Evolutionary conservation across 305 asterid species (phyloP), one percentile per base, ranked within the genome.

Genomic region (Plantago rigida): DNA sequence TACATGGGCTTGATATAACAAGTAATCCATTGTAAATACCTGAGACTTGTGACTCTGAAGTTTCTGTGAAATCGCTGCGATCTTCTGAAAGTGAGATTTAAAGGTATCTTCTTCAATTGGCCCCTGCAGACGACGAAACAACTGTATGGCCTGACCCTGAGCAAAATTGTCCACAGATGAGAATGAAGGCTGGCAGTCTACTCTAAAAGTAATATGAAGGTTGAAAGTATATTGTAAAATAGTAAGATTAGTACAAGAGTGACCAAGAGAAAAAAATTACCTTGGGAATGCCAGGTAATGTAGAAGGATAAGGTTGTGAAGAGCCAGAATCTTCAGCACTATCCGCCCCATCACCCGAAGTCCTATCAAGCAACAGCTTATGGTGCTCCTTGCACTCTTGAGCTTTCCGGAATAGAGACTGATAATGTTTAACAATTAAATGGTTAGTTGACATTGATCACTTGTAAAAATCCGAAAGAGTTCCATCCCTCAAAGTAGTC

Each of bases 281-380:
- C 87, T 87, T 87, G 50, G 97, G 97, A 72, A 89, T 89, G 69
- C 97, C 97, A 71, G 94, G 95, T 75, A 89, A 82, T 9, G 90
- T 87, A 65, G 95, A 85, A 70, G 82, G 84, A 73, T 89, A 89
- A 66, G 92, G 89, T 63, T 83, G 90, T 17, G 93, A 84, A 64
- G 89, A 83, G 68, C 95, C 93, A 51, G 97, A 84, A 76, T 89
- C 95, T 60, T 89, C 93, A 62, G 95, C 89, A 72, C 97, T 89
- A 71, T 89, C 97, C 52, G 88, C 85, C 60, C 95, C 95, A 74
- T 89, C 94, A 47, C 87, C 87, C 74, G 77, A 71, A 71, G 76
- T 70, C 62, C 65, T 69, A 74, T 89, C 93, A 85, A 82, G 79
- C 72, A 87, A 69, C 52, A 65, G 51, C 64, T 75, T 79, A 68